Base-by-base conservation (phyloP, 331 rosid species). In the Erythrophleum ivorense region DNA sequence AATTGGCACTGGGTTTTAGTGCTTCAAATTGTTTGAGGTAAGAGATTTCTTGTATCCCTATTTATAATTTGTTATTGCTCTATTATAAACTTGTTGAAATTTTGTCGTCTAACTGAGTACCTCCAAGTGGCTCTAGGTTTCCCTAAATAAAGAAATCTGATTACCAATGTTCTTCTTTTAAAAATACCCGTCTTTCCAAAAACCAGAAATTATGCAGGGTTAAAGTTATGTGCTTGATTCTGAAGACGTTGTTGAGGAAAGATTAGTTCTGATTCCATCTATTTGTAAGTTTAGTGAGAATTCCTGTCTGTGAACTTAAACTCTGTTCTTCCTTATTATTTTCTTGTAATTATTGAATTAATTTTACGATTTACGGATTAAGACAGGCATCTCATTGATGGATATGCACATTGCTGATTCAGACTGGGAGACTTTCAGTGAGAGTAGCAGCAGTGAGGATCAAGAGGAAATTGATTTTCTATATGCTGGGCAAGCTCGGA, bases 391-490 rank as follows among this genome's bases (percentile, higher is more conserved):
- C 81, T 86, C 65, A 86, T 77, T 18, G 70, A 96, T 92, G 98
- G 97, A 91, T 80, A 69, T 73, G 59, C 72, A 88, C 71, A 73
- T 81, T 52, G 84, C 89, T 78, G 97, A 92, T 85, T 94, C 91
- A 43, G 97, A 90, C 62, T 96, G 97, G 95, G 99, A 96, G 77
- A 85, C 82, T 86, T 85, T 81, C 21, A 96, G 98, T 80, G 97
- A 92, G 83, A 85, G 92, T 80, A 89, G 91, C 85, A 86, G 97
- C 81, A 76, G 86, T 67, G 98, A 90, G 53, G 97, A 95, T 86
- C 97, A 89, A 84, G 97, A 89, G 88, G 97, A 90, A 85, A 79
- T 76, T 12, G 92, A 93, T 72, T 85, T 68, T 80, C 82, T 75
- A 21, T 94, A 84, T 80, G 87, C 90, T 2, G 97, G 97, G 62